Percentiles rank a stretch among this genome's conserved stretches.
Evolutionary conservation across 345 rosid species (phyloP).

Genomic region (Eucalyptus sideroxylon): DNA sequence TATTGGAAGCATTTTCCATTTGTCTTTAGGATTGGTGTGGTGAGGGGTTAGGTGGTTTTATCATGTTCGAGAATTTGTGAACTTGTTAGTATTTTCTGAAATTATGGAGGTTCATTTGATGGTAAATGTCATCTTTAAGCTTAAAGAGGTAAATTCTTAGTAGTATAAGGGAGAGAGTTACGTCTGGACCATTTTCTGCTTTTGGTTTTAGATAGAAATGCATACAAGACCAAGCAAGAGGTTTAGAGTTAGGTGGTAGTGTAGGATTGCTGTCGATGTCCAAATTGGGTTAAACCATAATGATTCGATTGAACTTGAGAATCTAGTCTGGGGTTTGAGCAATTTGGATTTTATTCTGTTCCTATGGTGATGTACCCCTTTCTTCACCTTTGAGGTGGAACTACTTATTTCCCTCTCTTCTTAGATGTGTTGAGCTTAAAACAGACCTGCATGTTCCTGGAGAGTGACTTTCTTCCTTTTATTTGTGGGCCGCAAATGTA

Average conservation of each 20-base stretch:
- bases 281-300: neutral
- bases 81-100: neutral
- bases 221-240: neutral
- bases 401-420: neutral
- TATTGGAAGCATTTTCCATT: neutral
- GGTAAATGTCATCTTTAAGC: neutral
- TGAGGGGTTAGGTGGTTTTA: neutral
- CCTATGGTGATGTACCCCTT: neutral
- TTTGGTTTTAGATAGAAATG: neutral
- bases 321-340: neutral
- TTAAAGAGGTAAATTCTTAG: neutral
- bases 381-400: neutral
- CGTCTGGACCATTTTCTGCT: neutral
- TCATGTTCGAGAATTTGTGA: neutral
- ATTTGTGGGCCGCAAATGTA: neutral
- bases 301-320: neutral
- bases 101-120: neutral
- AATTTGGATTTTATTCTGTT: neutral
- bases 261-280: neutral
- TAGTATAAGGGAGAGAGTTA: neutral
- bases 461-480: neutral
- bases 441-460: neutral
- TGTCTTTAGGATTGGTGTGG: neutral
- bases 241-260: neutral
- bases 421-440: neutral